A percentile compares a stretch with the other conserved stretches of the same genome.
Evolutionary conservation across 345 rosid genomes (phyloP).

Genomic region (Eucalyptus curtisii): DNA sequence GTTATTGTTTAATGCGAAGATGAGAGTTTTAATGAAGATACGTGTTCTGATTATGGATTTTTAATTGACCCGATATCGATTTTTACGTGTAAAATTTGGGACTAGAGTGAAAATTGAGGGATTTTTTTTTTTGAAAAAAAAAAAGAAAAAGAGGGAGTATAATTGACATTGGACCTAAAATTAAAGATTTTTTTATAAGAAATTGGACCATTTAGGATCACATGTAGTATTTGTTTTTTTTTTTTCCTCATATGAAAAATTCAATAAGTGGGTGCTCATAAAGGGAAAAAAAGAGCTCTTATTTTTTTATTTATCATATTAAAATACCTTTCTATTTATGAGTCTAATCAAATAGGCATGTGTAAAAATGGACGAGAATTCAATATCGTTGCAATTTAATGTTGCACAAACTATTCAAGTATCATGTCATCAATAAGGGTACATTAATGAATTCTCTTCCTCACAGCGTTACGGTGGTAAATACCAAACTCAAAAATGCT

Average conservation of each 20-base stretch:
- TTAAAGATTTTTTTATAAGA: neutral
- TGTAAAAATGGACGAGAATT: neutral
- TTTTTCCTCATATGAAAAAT: neutral
- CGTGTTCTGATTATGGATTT: neutral
- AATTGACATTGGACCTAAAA: no score
- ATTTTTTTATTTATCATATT: neutral
- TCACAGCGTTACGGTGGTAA: rapidly evolving
- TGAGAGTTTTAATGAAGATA: neutral
- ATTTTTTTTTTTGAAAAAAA: no score
- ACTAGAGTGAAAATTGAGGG: neutral
- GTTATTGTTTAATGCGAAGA: neutral
- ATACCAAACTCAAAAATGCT: neutral
- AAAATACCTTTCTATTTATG: neutral
- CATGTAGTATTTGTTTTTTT: neutral
- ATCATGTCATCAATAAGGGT: rapidly evolving
- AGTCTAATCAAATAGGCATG: neutral
- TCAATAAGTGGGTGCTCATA: neutral
- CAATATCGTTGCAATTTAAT: neutral
- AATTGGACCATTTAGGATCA: neutral
- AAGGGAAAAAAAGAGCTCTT: neutral
- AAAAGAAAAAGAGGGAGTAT: neutral
- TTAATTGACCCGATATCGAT: rapidly evolving
- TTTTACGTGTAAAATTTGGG: neutral
- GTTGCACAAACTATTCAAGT: rapidly evolving
- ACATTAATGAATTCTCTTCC: neutral